Percentiles rank a stretch among this genome's conserved stretches.
Conservation (phyloP, 345 rosid genomes). For the Trapa incisa region DNA sequence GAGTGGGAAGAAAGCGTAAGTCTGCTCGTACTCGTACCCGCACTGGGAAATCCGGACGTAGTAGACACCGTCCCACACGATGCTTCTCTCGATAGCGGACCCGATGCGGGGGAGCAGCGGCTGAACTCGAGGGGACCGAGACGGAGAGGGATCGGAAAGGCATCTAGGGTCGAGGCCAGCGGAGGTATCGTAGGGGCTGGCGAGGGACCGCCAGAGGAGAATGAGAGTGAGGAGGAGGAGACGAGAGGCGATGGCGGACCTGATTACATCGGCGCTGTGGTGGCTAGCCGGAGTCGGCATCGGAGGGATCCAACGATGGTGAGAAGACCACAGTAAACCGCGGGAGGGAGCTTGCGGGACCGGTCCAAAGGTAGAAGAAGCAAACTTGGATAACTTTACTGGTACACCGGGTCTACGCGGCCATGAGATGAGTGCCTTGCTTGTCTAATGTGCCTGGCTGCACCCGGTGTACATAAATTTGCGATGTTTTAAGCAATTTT, state of each 20-base stretch:
- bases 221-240: conserved; percentile 38
- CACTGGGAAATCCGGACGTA: conserved; percentile 71
- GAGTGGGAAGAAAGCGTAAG: conserved; percentile 77
- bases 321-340: background rate
- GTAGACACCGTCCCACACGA: conserved; percentile 90
- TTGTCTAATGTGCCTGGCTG: no score
- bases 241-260: conserved; percentile 47
- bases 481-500: no score
- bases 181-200: conserved; percentile 79
- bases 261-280: conserved; percentile 24
- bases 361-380: no score
- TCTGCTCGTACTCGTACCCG: conserved; percentile 89
- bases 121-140: conserved; percentile 9
- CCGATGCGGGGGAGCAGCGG: conserved; percentile 22
- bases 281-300: conserved; percentile 13
- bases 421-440: no score
- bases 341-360: background rate
- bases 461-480: no score
- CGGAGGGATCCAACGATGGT: background rate
- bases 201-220: conserved; percentile 51
- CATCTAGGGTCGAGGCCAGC: conserved; percentile 51
- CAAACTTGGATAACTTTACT: no score
- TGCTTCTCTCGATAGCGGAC: conserved; percentile 33
- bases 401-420: no score
- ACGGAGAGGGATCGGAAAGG: conserved; percentile 16